These are phyloP conservation scores for Rugiboletus extremiorientalis DNA, from an alignment of 1,284 basidiomycete species.

Conservation along the genomic window DNA sequence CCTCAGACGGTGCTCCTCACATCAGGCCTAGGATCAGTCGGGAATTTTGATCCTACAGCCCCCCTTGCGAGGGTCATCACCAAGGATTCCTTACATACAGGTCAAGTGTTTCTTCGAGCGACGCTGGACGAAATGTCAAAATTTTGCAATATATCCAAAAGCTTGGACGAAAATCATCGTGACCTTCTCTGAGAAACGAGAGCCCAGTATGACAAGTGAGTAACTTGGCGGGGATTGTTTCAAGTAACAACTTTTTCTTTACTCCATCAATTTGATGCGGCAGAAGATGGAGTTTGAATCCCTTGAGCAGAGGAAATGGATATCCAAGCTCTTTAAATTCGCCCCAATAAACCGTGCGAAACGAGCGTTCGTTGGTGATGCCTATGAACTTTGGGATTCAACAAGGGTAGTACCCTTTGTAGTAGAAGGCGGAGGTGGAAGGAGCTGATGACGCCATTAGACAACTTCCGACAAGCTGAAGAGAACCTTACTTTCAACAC, in stretches of 20 bases:
- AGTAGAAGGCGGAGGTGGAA: too few relatives aligned
- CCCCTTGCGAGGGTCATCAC: background rate
- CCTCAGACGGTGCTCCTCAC: conserved; percentile 2
- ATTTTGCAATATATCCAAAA: background rate
- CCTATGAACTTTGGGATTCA: background rate
- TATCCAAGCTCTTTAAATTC: background rate
- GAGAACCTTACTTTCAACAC: background rate
- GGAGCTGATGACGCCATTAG: background rate
- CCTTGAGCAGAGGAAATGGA: background rate
- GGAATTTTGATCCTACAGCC: background rate
- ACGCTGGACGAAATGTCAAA: conserved; percentile 9
- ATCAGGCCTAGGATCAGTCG: background rate
- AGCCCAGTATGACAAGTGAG: conserved; percentile 10
- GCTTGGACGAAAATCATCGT: background rate
- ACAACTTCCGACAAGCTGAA: background rate
- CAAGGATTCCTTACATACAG: background rate
- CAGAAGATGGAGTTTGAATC: conserved; percentile 5
- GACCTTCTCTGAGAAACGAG: conserved; percentile 4
- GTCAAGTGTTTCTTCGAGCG: conserved; percentile 7
- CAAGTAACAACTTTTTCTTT: background rate
- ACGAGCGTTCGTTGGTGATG: background rate
- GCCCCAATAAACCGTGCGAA: background rate
- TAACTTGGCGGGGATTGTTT: background rate
- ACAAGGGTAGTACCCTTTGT: background rate
- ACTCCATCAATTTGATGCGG: background rate